Percentiles rank a stretch among this genome's conserved stretches.
phyloP scores from a whole-genome alignment of 2,329 filamentous ascomycete genomes.

The Arthrobotrys entomopaga region DNA sequence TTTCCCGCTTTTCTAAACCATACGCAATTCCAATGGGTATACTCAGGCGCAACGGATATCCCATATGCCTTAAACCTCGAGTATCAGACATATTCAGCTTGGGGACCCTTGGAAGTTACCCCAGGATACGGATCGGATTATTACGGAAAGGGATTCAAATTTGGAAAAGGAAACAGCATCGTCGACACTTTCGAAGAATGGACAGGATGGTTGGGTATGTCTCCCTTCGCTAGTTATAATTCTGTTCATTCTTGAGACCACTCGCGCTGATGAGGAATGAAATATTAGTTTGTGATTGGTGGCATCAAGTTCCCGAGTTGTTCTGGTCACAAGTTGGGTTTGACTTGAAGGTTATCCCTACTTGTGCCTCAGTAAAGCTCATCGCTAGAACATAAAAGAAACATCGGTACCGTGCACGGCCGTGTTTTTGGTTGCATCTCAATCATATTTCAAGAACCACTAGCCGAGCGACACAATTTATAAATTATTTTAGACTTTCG shows the following conservation, averaged over 20 bases:
- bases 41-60: slow-evolving; percentile 30
- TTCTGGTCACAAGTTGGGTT: slow-evolving; percentile 40
- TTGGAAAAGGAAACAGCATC: slow-evolving; percentile 29
- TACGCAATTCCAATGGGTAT: slow-evolving; percentile 48
- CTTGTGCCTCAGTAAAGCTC: slow-evolving; percentile 40
- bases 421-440: too few relatives aligned
- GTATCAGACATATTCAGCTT: slow-evolving; percentile 38
- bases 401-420: too few relatives aligned
- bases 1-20: slow-evolving; percentile 40
- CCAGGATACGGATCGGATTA: slow-evolving; percentile 36
- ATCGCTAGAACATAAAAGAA: slow-evolving; percentile 22
- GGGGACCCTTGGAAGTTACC: slow-evolving; percentile 37
- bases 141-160: slow-evolving; percentile 38
- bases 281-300: slow-evolving; percentile 48
- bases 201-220: slow-evolving; percentile 49
- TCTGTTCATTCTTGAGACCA: not conserved
- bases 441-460: too few relatives aligned
- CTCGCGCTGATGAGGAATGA: not conserved
- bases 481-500: too few relatives aligned
- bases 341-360: slow-evolving; percentile 22
- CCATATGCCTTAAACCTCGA: slow-evolving; percentile 33
- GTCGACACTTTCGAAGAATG: slow-evolving; percentile 41
- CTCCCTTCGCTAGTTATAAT: not conserved
- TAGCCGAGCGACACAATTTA: too few relatives aligned
- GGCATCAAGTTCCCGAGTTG: slow-evolving; percentile 48